Percentiles rank a stretch among this genome's conserved stretches.
phyloP scores from a whole-genome alignment of 495 filamentous ascomycete species.

The Talaromyces nanjingensis region DNA sequence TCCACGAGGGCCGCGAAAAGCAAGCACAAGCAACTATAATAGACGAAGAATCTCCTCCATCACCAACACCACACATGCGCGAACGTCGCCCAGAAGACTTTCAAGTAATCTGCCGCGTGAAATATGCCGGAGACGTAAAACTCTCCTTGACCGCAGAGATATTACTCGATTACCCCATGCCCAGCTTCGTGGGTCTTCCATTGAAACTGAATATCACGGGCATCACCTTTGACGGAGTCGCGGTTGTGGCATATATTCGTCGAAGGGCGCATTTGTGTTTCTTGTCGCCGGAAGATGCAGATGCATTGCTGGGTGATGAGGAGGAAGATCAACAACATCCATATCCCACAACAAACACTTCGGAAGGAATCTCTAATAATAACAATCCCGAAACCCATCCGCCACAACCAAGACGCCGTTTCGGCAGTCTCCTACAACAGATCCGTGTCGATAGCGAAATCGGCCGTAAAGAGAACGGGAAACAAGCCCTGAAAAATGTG shows the following conservation, averaged over 20 bases:
- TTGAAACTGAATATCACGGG: conserved; percentile 90
- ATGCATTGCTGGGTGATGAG: conserved; percentile 52
- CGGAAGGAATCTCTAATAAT: conserved; percentile 12
- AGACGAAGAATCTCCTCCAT: conserved; percentile 15
- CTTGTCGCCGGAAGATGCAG: conserved; percentile 76
- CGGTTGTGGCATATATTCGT: conserved; percentile 81
- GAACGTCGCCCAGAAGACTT: conserved; percentile 54
- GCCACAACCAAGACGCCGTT: conserved; percentile 27
- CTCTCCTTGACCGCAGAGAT: conserved; percentile 89
- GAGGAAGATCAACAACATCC: conserved; percentile 21
- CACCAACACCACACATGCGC: conserved; percentile 28
- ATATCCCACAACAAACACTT: not conserved
- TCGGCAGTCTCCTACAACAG: conserved; percentile 74
- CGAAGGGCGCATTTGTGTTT: conserved; percentile 84
- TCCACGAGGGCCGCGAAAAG: not conserved
- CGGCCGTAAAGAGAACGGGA: conserved; percentile 79
- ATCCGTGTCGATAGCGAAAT: conserved; percentile 97
- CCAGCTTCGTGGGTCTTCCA: conserved; percentile 89
- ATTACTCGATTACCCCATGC: conserved; percentile 95
- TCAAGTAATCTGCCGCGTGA: conserved; percentile 83
- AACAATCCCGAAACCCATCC: conserved; percentile 10
- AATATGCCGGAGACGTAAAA: conserved; percentile 77
- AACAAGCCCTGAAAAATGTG: conserved; percentile 94
- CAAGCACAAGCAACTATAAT: conserved; percentile 18
- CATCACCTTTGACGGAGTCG: conserved; percentile 88